Evolutionary conservation across 2,329 filamentous ascomycete genomes (phyloP).

Genomic region (Aspergillus sp.): DNA sequence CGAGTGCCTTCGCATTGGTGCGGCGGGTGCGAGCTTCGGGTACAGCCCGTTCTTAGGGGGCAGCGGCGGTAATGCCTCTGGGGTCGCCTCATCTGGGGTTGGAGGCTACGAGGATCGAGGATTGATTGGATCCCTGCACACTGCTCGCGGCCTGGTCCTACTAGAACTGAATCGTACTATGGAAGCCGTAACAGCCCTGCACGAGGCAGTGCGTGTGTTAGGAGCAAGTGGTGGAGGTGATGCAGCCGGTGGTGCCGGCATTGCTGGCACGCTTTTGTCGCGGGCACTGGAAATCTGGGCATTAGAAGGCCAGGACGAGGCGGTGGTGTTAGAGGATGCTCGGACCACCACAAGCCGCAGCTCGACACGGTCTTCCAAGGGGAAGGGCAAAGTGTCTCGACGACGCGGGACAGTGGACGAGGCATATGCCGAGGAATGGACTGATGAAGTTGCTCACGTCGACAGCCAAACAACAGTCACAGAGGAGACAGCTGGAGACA

Average conservation of each 20-base stretch:
- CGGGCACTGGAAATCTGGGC: constrained; percentile 51
- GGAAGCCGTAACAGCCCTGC: constrained; percentile 78
- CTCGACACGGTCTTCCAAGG: constrained; percentile 27
- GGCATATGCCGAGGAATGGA: constrained; percentile 36
- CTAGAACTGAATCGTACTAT: constrained; percentile 73
- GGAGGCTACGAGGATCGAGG: constrained; percentile 51
- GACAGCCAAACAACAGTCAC: constrained; percentile 20
- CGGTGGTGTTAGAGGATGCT: constrained; percentile 20
- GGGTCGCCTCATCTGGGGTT: constrained; percentile 42
- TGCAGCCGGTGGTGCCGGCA: constrained; percentile 49
- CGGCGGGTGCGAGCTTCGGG: constrained; percentile 72
- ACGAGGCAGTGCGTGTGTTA: constrained; percentile 63
- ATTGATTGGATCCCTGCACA: constrained; percentile 49
- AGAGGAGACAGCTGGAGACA: constrained; percentile 31
- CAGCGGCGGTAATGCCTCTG: constrained; percentile 35
- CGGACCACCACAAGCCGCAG: constrained; percentile 23
- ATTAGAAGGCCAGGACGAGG: constrained; percentile 38
- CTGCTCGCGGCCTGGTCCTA: constrained; percentile 71
- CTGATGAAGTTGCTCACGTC: constrained; percentile 38
- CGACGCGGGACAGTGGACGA: constrained; percentile 27
- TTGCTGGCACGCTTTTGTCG: constrained; percentile 48
- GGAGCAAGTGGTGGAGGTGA: constrained; percentile 49
- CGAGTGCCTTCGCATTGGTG: constrained; percentile 76
- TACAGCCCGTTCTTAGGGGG: constrained; percentile 66
- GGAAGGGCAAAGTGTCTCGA: constrained; percentile 27